phyloP scores from a whole-genome alignment of 768 basidiomycete species.

The Fomitopsis serialis region DNA sequence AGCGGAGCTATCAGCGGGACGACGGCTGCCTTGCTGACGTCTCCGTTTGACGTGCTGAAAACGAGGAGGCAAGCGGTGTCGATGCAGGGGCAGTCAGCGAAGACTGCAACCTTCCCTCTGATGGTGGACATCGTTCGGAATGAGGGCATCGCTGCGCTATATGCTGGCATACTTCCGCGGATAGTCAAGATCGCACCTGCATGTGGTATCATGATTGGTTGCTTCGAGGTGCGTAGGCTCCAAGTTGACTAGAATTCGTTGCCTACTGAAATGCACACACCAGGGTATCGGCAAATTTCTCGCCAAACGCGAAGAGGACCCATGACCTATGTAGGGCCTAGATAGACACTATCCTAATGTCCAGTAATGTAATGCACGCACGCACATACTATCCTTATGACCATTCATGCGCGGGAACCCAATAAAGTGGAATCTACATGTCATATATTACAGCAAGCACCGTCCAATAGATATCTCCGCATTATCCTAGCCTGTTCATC shows the following conservation, averaged over 20 bases:
- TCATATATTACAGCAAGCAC: neutral
- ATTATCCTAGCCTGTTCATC: conserved; percentile 68
- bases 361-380: conserved; percentile 8
- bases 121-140: conserved; percentile 64
- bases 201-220: conserved; percentile 97
- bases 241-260: neutral
- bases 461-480: neutral
- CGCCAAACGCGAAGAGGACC: conserved; percentile 23
- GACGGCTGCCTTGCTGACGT: conserved; percentile 80
- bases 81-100: conserved; percentile 45
- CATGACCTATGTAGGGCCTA: conserved; percentile 6
- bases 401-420: conserved; percentile 6
- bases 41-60: conserved; percentile 96
- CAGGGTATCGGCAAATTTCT: conserved; percentile 58
- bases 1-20: conserved; percentile 89
- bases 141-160: conserved; percentile 77
- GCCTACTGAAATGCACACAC: neutral
- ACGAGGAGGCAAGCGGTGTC: conserved; percentile 85
- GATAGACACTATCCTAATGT: conserved; percentile 9
- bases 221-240: conserved; percentile 68
- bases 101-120: conserved; percentile 55
- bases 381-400: conserved; percentile 10
- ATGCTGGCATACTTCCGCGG: conserved; percentile 81
- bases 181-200: conserved; percentile 96
- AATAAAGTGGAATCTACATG: too few species aligned